These are phyloP conservation scores for Talaromyces ruber DNA, from an alignment of 495 filamentous ascomycete genomes.

Conservation along the genomic window DNA sequence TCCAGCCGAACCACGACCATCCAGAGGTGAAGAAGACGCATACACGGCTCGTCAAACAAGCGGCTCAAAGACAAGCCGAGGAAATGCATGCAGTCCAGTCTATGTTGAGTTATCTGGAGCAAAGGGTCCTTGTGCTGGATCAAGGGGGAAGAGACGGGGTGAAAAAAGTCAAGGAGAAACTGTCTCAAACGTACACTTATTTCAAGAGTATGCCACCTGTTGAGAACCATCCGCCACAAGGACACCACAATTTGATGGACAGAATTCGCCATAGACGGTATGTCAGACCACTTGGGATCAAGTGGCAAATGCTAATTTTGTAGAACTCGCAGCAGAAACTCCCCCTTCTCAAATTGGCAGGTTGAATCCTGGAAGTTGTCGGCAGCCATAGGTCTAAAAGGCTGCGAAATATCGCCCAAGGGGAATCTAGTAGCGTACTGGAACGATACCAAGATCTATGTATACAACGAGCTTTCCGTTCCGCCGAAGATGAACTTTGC, in stretches of 20 bases:
- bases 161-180: not conserved
- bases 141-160: not conserved
- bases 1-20: slow-evolving; percentile 11
- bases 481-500: not conserved
- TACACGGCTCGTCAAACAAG: slow-evolving; percentile 13
- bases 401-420: slow-evolving; percentile 19
- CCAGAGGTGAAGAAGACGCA: slow-evolving; percentile 19
- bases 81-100: slow-evolving; percentile 15
- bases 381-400: slow-evolving; percentile 10
- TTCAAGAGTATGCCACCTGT: slow-evolving; percentile 1
- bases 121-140: not conserved
- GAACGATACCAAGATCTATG: slow-evolving; percentile 16
- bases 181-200: not conserved
- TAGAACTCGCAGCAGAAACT: not conserved
- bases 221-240: not conserved
- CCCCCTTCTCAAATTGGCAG: not conserved
- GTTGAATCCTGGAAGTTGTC: slow-evolving; percentile 3
- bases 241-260: not conserved
- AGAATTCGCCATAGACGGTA: not conserved
- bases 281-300: not conserved
- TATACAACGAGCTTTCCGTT: slow-evolving; percentile 20
- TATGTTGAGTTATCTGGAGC: slow-evolving; percentile 13
- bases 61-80: slow-evolving; percentile 7
- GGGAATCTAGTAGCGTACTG: slow-evolving; percentile 21
- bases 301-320: not conserved